These are phyloP conservation scores for Nemania bipapillata DNA, from an alignment of 2,329 filamentous ascomycete genomes.

Conservation along the genomic window DNA sequence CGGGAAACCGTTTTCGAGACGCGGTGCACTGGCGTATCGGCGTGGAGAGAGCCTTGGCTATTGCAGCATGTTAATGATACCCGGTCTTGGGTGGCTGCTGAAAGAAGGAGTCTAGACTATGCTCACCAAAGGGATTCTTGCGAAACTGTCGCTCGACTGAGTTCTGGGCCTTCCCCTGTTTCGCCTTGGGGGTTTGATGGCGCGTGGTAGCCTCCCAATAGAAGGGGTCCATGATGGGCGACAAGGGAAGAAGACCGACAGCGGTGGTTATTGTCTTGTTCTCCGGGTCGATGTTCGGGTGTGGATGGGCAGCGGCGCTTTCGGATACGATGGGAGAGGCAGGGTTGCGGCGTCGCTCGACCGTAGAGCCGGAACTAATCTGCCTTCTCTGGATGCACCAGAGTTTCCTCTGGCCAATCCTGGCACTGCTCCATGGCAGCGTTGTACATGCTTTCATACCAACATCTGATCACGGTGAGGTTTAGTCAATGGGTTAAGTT, in stretches of 20 bases:
- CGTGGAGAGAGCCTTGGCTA: slow-evolving; percentile 71
- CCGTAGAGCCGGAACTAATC: slow-evolving; percentile 35
- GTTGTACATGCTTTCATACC: slow-evolving; percentile 51
- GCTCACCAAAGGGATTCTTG: slow-evolving; percentile 72
- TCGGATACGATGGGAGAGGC: slow-evolving; percentile 36
- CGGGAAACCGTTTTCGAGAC: slow-evolving; percentile 63
- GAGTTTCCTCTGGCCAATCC: slow-evolving; percentile 28
- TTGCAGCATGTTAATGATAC: slow-evolving; percentile 5
- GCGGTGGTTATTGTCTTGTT: slow-evolving; percentile 60
- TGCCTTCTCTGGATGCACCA: slow-evolving; percentile 8
- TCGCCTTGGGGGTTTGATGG: slow-evolving; percentile 56
- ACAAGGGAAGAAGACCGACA: slow-evolving; percentile 62
- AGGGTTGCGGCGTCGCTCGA: slow-evolving; percentile 32
- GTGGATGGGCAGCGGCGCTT: slow-evolving; percentile 44
- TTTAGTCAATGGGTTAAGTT: not conserved
- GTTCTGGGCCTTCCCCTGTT: slow-evolving; percentile 50
- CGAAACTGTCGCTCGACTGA: slow-evolving; percentile 68
- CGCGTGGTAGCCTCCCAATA: slow-evolving; percentile 60
- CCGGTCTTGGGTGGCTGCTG: slow-evolving; percentile 5
- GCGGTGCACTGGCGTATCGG: slow-evolving; percentile 67
- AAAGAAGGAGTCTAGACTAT: not conserved
- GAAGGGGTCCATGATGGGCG: slow-evolving; percentile 64
- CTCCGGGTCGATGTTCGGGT: slow-evolving; percentile 54
- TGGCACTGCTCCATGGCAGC: slow-evolving; percentile 45
- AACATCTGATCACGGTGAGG: slow-evolving; percentile 38